Conservation (phyloP, 1,139 yeast genomes). For the Zhuliangozyma blackwelliae region DNA sequence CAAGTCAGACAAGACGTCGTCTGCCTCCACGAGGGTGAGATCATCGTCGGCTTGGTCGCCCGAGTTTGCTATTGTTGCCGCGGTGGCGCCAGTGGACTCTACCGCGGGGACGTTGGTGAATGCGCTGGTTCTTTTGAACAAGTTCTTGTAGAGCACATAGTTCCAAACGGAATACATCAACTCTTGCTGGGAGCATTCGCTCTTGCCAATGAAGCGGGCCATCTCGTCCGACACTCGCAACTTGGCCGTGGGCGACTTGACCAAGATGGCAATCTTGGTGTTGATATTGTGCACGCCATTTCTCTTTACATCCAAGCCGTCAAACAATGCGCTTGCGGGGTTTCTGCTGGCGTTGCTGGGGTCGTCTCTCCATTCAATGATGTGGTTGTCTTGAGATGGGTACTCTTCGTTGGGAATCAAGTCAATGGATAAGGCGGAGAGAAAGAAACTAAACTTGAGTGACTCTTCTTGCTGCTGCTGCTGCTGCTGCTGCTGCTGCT, state of each 20-base stretch:
- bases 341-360: conserved; percentile 9
- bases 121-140: conserved; percentile 43
- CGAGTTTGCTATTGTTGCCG: conserved; percentile 6
- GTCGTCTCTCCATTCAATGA: conserved; percentile 43
- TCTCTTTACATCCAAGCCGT: conserved; percentile 85
- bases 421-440: conserved; percentile 83
- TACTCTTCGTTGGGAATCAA: conserved; percentile 45
- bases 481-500: background rate
- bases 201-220: conserved; percentile 66
- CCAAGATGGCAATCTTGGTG: conserved; percentile 73
- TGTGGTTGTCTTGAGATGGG: conserved; percentile 32
- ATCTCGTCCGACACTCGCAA: conserved; percentile 61
- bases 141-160: conserved; percentile 71
- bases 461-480: conserved; percentile 2
- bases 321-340: conserved; percentile 53
- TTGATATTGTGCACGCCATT: conserved; percentile 65
- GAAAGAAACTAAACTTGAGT: conserved; percentile 67
- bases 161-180: conserved; percentile 85
- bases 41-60: conserved; percentile 23
- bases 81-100: conserved; percentile 14
- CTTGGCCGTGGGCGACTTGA: conserved; percentile 64
- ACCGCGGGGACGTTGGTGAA: conserved; percentile 39
- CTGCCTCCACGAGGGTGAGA: conserved; percentile 56
- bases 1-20: conserved; percentile 57
- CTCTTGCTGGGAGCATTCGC: conserved; percentile 82